These are phyloP conservation scores for Picea engelmannii DNA, from an alignment of 83 land plant genomes.

Conservation along the genomic window DNA sequence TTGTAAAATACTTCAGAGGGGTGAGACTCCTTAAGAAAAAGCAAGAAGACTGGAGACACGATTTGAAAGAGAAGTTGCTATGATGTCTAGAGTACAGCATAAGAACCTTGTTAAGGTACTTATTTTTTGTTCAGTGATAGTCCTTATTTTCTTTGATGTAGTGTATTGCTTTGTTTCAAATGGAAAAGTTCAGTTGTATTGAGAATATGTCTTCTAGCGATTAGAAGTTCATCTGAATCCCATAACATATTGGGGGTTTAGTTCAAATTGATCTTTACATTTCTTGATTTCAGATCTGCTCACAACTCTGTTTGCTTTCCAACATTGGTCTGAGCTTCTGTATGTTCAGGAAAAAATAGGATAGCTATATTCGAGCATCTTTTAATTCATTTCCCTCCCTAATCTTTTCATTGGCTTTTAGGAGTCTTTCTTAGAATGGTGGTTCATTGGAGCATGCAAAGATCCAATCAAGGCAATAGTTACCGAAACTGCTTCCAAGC, in stretches of 20 bases:
- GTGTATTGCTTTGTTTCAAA: background rate
- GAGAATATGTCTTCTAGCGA: no score
- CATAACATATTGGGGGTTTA: no score
- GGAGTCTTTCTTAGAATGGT: background rate
- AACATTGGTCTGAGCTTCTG: no score
- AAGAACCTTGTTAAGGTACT: conserved; percentile 74
- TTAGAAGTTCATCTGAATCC: no score
- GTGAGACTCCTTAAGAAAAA: conserved; percentile 59
- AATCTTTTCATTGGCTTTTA: background rate
- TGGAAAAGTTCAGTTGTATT: no score
- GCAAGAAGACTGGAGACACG: conserved; percentile 39
- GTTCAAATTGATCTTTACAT: no score
- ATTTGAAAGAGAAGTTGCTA: conserved; percentile 75
- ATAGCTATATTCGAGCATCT: background rate
- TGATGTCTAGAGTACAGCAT: conserved; percentile 79
- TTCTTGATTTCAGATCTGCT: no score
- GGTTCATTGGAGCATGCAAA: conserved; percentile 89
- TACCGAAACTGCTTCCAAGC: conserved; percentile 66
- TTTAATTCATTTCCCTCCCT: background rate
- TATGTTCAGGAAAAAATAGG: no score
- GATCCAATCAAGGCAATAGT: conserved; percentile 73
- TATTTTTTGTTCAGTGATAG: background rate
- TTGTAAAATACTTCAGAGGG: conserved; percentile 52
- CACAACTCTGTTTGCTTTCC: no score
- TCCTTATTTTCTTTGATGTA: background rate